Base-by-base conservation (phyloP, 768 basidiomycete species). In the Lactarius sp. region DNA sequence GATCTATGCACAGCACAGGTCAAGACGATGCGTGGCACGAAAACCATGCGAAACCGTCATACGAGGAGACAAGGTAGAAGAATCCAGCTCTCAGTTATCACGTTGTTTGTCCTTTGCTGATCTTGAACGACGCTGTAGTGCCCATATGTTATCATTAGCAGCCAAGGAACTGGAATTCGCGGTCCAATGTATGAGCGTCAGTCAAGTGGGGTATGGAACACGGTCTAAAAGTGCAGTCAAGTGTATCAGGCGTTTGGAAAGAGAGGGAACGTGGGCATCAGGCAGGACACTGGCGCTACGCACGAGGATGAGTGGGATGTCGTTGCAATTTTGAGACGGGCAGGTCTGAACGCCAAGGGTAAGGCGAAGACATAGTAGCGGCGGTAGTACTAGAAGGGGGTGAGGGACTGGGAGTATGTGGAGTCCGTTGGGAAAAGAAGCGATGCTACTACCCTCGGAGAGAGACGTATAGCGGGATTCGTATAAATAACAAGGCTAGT, bases 131-230 rank as follows among this genome's bases (percentile, higher is more conserved):
- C 22, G 46, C 14, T 53, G 14, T 20, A 86, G 85, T 68, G 71
- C 74, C 54, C 68, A 73, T 22, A 69, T 81, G 12, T 68, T 87
- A 16, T 76, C 75, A 31, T 64, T 71, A 1, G 73, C 75, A 2
- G 81, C 85, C 4, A 76, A 72, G 56, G 73, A 75, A 37, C 71
- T 85, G 8, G 87, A 88, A 62, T 79, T 80, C 61, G 72, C 62
- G 4, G 75, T 75, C 1, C 77, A 81, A 47, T 76, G 78, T 1
- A 77, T 85, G 75, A 81, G 80, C 18, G 78, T 78, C 49, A 85
- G 83, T 0, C 66, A 70, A 9, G 72, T 73, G 2, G 85, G 85
- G 9, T 88, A 89, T 50, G 54, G 6, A n/a, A 37, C 74, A 73
- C 59, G 66, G 18, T 60, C 63, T 3, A 31, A 6, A n/a, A 36